phyloP scores from a whole-genome alignment of 2,329 filamentous ascomycete genomes.

The Diaporthe caulivora region DNA sequence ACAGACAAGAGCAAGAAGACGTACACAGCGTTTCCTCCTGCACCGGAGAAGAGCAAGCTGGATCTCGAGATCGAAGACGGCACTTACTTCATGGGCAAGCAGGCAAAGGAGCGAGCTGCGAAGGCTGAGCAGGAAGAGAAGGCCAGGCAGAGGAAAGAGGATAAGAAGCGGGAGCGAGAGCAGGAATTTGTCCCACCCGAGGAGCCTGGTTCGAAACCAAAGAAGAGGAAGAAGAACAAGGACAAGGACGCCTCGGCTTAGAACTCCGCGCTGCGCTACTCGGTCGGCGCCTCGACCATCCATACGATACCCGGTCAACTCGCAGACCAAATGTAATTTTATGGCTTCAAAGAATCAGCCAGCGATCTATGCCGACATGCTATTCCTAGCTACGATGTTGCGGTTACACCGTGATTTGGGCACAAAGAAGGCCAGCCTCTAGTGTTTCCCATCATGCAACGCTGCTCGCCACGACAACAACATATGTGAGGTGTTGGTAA shows the following conservation, averaged over 20 bases:
- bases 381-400: neutral
- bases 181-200: constrained; percentile 89
- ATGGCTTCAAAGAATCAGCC: constrained; percentile 2
- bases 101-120: constrained; percentile 86
- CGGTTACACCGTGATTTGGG: too few relatives aligned
- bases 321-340: constrained; percentile 37
- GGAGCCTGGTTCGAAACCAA: constrained; percentile 75
- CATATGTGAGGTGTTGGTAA: neutral
- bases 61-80: constrained; percentile 97
- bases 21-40: constrained; percentile 97
- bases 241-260: constrained; percentile 51
- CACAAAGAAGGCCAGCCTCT: too few relatives aligned
- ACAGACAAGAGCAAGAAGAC: constrained; percentile 93
- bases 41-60: constrained; percentile 98
- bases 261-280: neutral
- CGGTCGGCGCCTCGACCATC: constrained; percentile 20
- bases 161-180: constrained; percentile 87
- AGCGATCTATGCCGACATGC: neutral
- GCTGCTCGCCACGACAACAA: neutral
- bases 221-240: constrained; percentile 73
- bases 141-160: constrained; percentile 88
- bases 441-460: neutral
- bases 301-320: constrained; percentile 39
- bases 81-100: constrained; percentile 95
- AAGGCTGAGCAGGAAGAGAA: constrained; percentile 86